A percentile compares a stretch with the other conserved stretches of the same genome.
Conservation (phyloP, 306 rosid species). For the Geum urbanum region DNA sequence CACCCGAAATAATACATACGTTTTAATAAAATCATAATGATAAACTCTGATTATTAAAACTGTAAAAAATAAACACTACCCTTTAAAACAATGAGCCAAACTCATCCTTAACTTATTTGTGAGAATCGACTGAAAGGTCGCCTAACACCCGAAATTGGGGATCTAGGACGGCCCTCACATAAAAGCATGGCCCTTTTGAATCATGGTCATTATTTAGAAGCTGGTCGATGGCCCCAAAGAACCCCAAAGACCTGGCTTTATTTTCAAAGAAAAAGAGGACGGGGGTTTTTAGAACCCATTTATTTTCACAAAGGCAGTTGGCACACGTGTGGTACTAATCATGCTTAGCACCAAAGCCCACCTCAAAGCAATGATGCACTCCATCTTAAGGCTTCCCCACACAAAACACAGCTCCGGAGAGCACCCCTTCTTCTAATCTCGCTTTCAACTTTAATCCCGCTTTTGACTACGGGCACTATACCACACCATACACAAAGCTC, state of each 20-base stretch:
- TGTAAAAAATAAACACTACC: too few relatives aligned
- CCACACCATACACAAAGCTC: conserved; percentile 32
- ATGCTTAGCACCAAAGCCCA: conserved; percentile 76
- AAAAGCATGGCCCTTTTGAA: neutral
- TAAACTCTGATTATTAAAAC: too few relatives aligned
- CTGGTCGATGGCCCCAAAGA: conserved; percentile 30
- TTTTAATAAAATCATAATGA: too few relatives aligned
- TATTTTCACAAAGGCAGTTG: conserved; percentile 60
- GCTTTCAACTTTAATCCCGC: conserved; percentile 21
- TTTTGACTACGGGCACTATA: conserved; percentile 10
- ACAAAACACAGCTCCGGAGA: too few relatives aligned
- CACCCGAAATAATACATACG: too few relatives aligned
- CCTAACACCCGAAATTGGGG: neutral
- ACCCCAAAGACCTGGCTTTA: conserved; percentile 16
- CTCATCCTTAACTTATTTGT: neutral
- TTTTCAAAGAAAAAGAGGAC: conserved; percentile 9
- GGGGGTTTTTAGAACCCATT: conserved; percentile 17
- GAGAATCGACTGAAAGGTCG: neutral
- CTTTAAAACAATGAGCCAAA: too few relatives aligned
- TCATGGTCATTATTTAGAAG: conserved; percentile 39
- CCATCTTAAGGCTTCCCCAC: conserved; percentile 30
- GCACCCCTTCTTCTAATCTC: neutral
- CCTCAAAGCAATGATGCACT: conserved; percentile 57
- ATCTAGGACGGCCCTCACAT: conserved; percentile 26
- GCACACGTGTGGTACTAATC: conserved; percentile 83